Evolutionary conservation across 441 rosid species (phyloP).

Genomic region (California macrophylla): DNA sequence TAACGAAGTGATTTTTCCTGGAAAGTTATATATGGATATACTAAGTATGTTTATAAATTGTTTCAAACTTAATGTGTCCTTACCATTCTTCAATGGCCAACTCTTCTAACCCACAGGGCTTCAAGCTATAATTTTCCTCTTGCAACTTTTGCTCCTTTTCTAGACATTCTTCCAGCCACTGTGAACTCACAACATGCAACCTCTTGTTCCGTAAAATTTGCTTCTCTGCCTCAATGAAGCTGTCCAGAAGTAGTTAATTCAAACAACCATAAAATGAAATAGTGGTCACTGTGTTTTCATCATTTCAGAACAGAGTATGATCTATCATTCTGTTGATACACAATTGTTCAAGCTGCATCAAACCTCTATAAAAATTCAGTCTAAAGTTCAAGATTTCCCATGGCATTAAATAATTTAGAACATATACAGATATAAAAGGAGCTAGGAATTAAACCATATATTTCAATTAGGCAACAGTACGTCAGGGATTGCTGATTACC

Average conservation of each 20-base stretch:
- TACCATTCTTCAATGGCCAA: slow-evolving; percentile 37
- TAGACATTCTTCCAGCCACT: slow-evolving; percentile 76
- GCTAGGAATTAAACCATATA: background rate
- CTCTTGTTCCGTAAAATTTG: slow-evolving; percentile 35
- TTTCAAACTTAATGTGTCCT: slow-evolving; percentile 17
- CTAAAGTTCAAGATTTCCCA: background rate
- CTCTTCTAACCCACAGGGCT: slow-evolving; percentile 36
- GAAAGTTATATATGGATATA: background rate
- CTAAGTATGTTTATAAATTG: slow-evolving; percentile 8
- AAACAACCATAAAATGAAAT: background rate
- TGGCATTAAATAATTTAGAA: background rate
- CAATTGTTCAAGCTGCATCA: background rate
- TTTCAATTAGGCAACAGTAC: slow-evolving; percentile 1
- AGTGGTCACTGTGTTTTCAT: background rate
- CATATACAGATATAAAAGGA: background rate
- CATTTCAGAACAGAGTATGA: too few species aligned
- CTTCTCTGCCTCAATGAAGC: slow-evolving; percentile 45
- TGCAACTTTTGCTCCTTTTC: slow-evolving; percentile 42
- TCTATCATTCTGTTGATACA: background rate
- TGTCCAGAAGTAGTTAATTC: slow-evolving; percentile 17
- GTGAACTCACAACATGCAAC: slow-evolving; percentile 47
- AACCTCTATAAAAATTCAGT: background rate
- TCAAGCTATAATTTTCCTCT: slow-evolving; percentile 57
- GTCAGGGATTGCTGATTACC: slow-evolving; percentile 31
- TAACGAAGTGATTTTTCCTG: background rate